Base-by-base conservation (phyloP, 1,139 yeast species). In the Candida sanyaensis region DNA sequence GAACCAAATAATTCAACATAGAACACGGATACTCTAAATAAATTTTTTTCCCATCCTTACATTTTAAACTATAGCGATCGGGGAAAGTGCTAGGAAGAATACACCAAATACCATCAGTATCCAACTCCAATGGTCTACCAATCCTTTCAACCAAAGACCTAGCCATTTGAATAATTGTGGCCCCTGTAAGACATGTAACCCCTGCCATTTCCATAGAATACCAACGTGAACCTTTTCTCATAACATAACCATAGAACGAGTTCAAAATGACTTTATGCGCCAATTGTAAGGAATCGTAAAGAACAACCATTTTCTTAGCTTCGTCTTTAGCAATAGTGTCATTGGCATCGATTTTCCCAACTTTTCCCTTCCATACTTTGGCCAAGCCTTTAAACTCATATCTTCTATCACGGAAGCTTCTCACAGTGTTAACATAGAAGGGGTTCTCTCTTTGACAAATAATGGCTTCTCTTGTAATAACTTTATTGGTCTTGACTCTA, bases 161-260 rank as follows among this genome's bases (percentile, higher is more conserved):
- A 0, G 99, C 99, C 93, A 92, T 87, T 67, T 95, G 99, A 71
- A 95, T 95, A 57, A 95, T 93, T 0, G 96, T 90, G 0, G 99
- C 97, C 50, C 99, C 99, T 0, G 99, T 95, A 46, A 92, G 77
- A 77, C 99, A 95, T 0, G 99, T 95, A 13, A 95, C 96, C 53
- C 99, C 99, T 0, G 99, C 99, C 99, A 95, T 95, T 67, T 93
- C 99, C 96, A 95, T 92, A 0, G 99, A 93, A 61, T 92, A 95
- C 99, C 99, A 95, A 53, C 99, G 79, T 0, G 98, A 92, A 32
- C 99, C 99, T 62, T 93, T 95, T 69, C 99, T 81, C 99, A 95
- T 95, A 23, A 93, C 99, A 62, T 95, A 95, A 42, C 99, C 99
- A 60, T 95, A 95, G 63, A 95, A 95, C 0, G 99, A 93, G 62